Evolutionary conservation across 805 yeast genomes (phyloP), one percentile per base, ranked within the genome.

Genomic region (Wickerhamiella domercqiae): DNA sequence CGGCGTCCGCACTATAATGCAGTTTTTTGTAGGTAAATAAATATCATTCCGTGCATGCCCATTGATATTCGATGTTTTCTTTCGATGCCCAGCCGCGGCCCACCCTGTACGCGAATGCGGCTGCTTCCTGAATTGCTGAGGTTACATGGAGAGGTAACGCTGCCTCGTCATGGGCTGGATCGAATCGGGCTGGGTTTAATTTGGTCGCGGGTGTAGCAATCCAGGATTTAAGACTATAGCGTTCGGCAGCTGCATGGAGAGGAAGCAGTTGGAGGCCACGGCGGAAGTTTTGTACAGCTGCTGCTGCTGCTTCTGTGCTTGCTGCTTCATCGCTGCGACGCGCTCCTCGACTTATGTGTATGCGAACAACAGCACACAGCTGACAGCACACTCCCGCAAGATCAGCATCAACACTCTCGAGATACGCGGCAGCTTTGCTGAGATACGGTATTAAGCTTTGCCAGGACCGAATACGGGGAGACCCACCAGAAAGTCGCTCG

Each of bases 41-140:
- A 24, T 13, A 24, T 24, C 13, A 24, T 24, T n/a, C n/a, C 11
- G 26, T 17, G 7, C 35, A 19, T 9, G 35, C 47, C 61, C 60
- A 59, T 1, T 46, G 49, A 34, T 52, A 57, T 21, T 43, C 40
- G 13, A 59, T 39, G 15, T 42, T 40, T 37, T 55, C 51, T 15
- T 36, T 36, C 11, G 40, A 39, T 2, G 60, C 56, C 67, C 67
- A 63, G 30, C 58, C 62, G 14, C 48, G 47, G 15, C 56, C 49
- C 18, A 60, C 36, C n/a, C 52, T 40, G 32, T 52, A 52, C 9
- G 58, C 61, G 38, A 60, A 53, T 4, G 66, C 62, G 2, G 66
- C 61, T 0, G 57, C 64, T 36, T 62, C 67, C 30, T 59, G 59
- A 7, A 61, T 37, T 4, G 60, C 44, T 5, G 64, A 53, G 40